These are phyloP conservation scores for Calonectria hawksworthii DNA, from an alignment of 2,329 filamentous ascomycete genomes.

Conservation along the genomic window DNA sequence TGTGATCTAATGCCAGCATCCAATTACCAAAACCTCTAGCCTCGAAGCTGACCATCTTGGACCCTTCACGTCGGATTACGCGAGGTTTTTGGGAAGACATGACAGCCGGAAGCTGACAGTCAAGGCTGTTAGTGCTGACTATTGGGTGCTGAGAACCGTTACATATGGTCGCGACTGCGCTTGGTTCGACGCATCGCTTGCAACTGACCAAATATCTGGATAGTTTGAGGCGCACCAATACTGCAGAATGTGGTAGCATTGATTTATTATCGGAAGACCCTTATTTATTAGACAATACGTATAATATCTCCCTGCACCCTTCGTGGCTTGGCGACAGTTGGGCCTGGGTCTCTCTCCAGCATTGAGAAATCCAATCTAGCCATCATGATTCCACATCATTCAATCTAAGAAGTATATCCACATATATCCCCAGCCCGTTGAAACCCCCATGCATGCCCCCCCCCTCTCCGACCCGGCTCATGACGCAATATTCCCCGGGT, in stretches of 20 bases:
- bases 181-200: not conserved
- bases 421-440: too few species aligned
- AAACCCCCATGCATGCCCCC: not conserved
- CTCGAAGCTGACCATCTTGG: not conserved
- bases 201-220: not conserved
- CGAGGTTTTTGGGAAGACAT: not conserved
- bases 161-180: not conserved
- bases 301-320: not conserved
- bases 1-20: not conserved
- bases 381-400: conserved; percentile 8
- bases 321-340: not conserved
- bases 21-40: not conserved
- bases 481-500: not conserved
- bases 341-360: too few species aligned
- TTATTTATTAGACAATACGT: not conserved
- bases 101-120: not conserved
- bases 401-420: not conserved
- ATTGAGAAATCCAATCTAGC: not conserved
- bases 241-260: not conserved
- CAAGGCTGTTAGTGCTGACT: not conserved
- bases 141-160: not conserved
- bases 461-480: not conserved
- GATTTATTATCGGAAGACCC: not conserved
- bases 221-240: not conserved
- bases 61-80: not conserved